phyloP scores from a whole-genome alignment of 345 rosid species.

The Rhodomyrtus tomentosa region DNA sequence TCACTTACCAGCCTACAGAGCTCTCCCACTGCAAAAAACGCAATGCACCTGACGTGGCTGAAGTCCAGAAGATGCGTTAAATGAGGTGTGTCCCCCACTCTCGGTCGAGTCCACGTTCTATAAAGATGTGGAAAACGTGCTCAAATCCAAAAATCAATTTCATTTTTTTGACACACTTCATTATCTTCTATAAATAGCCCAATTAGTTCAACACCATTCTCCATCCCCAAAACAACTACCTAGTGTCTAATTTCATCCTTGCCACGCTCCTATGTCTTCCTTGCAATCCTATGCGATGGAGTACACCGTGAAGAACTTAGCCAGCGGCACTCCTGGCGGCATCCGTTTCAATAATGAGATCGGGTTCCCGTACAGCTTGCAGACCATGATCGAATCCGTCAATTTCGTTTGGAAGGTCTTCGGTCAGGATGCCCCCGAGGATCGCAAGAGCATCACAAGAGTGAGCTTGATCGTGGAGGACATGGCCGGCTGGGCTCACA shows the following conservation, averaged over 20 bases:
- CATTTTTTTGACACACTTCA: too few species aligned
- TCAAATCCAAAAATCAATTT: too few species aligned
- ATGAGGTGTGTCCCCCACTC: too few species aligned
- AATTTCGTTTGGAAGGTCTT: constrained; percentile 26
- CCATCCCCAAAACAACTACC: too few species aligned
- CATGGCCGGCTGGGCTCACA: constrained; percentile 11
- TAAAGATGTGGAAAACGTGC: too few species aligned
- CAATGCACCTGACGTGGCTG: too few species aligned
- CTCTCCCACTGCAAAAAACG: too few species aligned
- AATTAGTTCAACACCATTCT: neutral
- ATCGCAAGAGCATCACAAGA: constrained; percentile 6
- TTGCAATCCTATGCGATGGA: neutral
- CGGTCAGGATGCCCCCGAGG: constrained; percentile 12
- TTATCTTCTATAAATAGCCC: neutral
- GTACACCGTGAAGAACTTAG: constrained; percentile 19
- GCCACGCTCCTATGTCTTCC: constrained; percentile 8
- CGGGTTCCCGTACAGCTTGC: constrained; percentile 9
- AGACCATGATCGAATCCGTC: constrained; percentile 12
- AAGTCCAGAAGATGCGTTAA: too few species aligned
- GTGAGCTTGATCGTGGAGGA: constrained; percentile 19
- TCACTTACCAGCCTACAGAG: too few species aligned
- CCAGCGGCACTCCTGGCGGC: constrained; percentile 15
- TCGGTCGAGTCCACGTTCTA: too few species aligned
- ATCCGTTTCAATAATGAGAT: constrained; percentile 15
- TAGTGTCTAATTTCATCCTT: neutral